Evolutionary conservation across 2,329 filamentous ascomycete genomes (phyloP), one percentile per base, ranked within the genome.

Genomic region (Dactylonectria macrodidyma): DNA sequence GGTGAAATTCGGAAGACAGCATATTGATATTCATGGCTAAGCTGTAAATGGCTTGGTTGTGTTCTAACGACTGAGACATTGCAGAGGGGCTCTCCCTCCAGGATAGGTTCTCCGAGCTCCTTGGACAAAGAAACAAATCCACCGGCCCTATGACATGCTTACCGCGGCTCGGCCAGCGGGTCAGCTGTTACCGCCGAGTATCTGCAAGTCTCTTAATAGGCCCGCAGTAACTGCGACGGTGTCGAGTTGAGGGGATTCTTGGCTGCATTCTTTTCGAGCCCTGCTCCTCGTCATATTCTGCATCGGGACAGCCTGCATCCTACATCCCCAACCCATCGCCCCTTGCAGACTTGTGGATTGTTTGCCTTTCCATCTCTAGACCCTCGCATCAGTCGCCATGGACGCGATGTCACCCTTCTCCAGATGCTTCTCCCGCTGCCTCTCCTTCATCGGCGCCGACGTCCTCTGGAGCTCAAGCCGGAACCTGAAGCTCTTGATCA

Each of bases 381-480:
- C 16, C 22, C 14, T 30, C 24, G 10, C 47, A 24, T 26, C 26
- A 5, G 11, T n/a, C 9, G 65, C 19, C 30, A 73, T 73, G 70
- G 41, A 36, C 8, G 26, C 54, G 48, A 57, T 61, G 47, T 66
- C 14, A 59, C 52, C 59, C 38, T 36, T 41, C 0, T 33, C 47
- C 12, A 9, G 55, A 3, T 65, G 71, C 38, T 36, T 41, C 0
- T 33, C 47, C 12, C 6, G 55, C 2, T 65, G 71, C n/a, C 55
- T 74, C 16, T 71, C 72, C 2, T 62, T 60, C 5, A 74, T 74
- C 34, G 72, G 72, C 10, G 72, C 68, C 3, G 70, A 66, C n/a
- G 41, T 48, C 12, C 56, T 74, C 2, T 74, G 72, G 72, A 55
- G 65, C 14, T 74, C 72, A 3, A 71, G 62, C 26, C 52, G 70